Evolutionary conservation across 2,329 filamentous ascomycete species (phyloP).

Genomic region (Pyrenophora graminea): DNA sequence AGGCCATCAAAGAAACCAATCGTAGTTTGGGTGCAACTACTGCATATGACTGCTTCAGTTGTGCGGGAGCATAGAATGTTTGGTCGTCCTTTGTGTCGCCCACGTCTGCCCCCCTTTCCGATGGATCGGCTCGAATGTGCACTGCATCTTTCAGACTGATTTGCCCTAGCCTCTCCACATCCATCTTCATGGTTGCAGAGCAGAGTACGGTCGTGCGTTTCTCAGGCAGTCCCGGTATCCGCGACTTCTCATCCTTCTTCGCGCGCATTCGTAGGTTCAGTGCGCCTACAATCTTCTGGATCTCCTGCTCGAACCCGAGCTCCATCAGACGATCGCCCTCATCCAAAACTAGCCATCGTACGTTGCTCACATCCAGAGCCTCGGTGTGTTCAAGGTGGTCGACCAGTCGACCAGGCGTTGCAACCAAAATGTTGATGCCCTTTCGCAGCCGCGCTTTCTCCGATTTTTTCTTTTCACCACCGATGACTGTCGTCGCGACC

Average conservation of each 20-base stretch:
- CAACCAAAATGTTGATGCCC: slow-evolving; percentile 92
- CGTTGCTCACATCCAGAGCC: slow-evolving; percentile 82
- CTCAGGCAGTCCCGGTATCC: slow-evolving; percentile 69
- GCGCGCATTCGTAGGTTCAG: slow-evolving; percentile 68
- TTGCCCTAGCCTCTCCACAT: slow-evolving; percentile 89
- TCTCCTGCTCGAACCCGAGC: slow-evolving; percentile 91
- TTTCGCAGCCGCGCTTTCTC: slow-evolving; percentile 95
- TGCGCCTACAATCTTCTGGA: slow-evolving; percentile 81
- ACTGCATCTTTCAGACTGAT: slow-evolving; percentile 93
- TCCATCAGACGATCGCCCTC: slow-evolving; percentile 99
- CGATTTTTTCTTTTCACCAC: slow-evolving; percentile 73
- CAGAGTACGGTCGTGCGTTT: slow-evolving; percentile 87
- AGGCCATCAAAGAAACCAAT: slow-evolving; percentile 81
- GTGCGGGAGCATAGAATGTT: slow-evolving; percentile 80
- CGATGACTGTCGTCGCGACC: slow-evolving; percentile 82
- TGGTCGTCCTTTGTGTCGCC: slow-evolving; percentile 52
- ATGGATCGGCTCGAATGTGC: slow-evolving; percentile 73
- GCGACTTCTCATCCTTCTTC: slow-evolving; percentile 62
- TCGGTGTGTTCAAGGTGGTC: slow-evolving; percentile 95
- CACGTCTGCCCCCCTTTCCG: slow-evolving; percentile 56
- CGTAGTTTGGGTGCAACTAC: slow-evolving; percentile 88
- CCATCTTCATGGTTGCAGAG: slow-evolving; percentile 97
- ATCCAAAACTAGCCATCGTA: slow-evolving; percentile 91
- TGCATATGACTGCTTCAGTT: slow-evolving; percentile 90
- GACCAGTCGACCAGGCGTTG: slow-evolving; percentile 85